Evolutionary conservation across 805 yeast genomes (phyloP), one percentile per base, ranked within the genome.

Genomic region (Vanderwaltozyma tropicalis): DNA sequence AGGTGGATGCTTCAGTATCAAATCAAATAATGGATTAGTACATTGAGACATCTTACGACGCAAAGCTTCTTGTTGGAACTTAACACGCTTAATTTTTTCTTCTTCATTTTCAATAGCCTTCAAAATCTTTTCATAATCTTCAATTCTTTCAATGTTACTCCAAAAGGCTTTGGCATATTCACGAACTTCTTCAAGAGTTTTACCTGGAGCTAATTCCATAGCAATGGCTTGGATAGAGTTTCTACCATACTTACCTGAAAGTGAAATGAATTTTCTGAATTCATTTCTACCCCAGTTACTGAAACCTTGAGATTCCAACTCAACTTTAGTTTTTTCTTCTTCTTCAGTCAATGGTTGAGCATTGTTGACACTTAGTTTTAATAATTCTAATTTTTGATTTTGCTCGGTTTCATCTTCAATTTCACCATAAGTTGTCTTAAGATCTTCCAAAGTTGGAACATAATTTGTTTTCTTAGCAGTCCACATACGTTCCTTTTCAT

Each of bases 91-190:
- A 19, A 83, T 71, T 57, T 74, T 81, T 43, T 87, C 95, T 55
- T 92, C 97, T 13, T 97, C 98, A 3, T 73, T 69, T 52, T 87
- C 95, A 43, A 92, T 85, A 50, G 79, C 89, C 15, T 71, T 66
- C 38, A 88, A 62, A 58, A 80, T 85, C 45, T 84, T 73, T 47
- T 92, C 98, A 60, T 79, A 80, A 10, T 95, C 95, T 25, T 89
- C 97, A 44, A 92, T 80, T 47, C 79, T 83, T 35, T 73, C 68
- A 52, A 76, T 80, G 37, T 80, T 71, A 19, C 69, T 52, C 98
- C 97, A 92, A 58, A 92, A 92, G 9, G 71, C 80, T 37, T 69
- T 68, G 11, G 88, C 78, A 56, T 89, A 92, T 27, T 74, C 79
- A 41, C 76, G 61, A 11, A 89, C 83, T 43, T 92, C 96, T 10